Evolutionary conservation across 345 rosid genomes (phyloP).

Genomic region (Adansonia digitata): DNA sequence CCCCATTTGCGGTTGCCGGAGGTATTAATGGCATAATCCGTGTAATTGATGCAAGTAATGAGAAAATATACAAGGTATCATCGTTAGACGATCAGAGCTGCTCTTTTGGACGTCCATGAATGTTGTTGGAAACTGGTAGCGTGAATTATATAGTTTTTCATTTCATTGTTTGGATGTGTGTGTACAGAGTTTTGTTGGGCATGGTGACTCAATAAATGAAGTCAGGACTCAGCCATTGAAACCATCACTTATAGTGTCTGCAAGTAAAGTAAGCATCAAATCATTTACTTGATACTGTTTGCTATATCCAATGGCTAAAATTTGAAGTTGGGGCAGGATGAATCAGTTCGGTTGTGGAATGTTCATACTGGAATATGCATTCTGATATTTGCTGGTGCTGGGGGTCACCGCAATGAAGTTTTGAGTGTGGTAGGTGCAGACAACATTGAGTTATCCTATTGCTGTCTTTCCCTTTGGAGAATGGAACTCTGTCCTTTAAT

Average conservation of each 20-base stretch:
- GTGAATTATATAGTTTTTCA: not conserved
- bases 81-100: not conserved
- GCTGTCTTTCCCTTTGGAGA: not conserved
- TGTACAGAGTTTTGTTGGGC: conserved; percentile 92
- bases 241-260: conserved; percentile 84
- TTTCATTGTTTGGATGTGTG: not conserved
- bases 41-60: conserved; percentile 71
- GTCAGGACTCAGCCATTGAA: conserved; percentile 90
- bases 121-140: not conserved
- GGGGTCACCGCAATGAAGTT: conserved; percentile 98
- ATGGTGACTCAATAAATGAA: conserved; percentile 93
- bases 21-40: conserved; percentile 93
- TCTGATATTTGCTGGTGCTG: conserved; percentile 94
- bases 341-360: conserved; percentile 94
- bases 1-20: conserved; percentile 73
- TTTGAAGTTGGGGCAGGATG: conserved; percentile 56
- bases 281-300: not conserved
- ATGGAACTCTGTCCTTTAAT: not conserved
- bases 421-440: conserved; percentile 71
- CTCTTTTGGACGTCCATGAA: not conserved
- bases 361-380: conserved; percentile 94
- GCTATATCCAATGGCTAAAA: conserved; percentile 12
- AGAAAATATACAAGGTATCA: conserved; percentile 74
- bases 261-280: conserved; percentile 67
- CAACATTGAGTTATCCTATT: not conserved